A percentile compares a stretch with the other conserved stretches of the same genome.
Evolutionary conservation across 2,329 filamentous ascomycete species (phyloP).

Genomic region (Trichoderma polysporum): DNA sequence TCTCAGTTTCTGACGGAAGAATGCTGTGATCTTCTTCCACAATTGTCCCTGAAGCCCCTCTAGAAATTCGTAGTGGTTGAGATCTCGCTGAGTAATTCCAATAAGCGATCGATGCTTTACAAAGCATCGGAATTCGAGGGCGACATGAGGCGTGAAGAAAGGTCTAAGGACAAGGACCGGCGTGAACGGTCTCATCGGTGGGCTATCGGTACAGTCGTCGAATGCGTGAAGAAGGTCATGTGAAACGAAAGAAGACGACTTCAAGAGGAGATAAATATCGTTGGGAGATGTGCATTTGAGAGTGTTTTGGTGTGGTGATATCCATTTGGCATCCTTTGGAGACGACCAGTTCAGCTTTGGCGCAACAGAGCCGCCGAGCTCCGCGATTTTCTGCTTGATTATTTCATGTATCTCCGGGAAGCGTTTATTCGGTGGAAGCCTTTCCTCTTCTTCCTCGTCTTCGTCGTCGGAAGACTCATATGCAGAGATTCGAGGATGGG

Average conservation of each 20-base stretch:
- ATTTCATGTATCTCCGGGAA: conserved; percentile 72
- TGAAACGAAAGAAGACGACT: conserved; percentile 90
- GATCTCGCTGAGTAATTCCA: conserved; percentile 82
- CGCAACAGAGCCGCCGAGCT: conserved; percentile 80
- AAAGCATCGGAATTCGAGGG: conserved; percentile 93
- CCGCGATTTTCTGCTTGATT: conserved; percentile 74
- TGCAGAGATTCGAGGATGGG: conserved; percentile 34
- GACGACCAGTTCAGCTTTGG: conserved; percentile 98
- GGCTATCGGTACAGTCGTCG: conserved; percentile 58
- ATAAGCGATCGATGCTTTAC: conserved; percentile 80
- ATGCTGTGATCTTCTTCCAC: conserved; percentile 66
- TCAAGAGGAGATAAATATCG: conserved; percentile 90
- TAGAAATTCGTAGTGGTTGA: conserved; percentile 88
- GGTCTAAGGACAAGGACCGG: conserved; percentile 85
- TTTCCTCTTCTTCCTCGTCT: conserved; percentile 46
- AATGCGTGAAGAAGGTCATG: conserved; percentile 95
- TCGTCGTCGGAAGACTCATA: conserved; percentile 48
- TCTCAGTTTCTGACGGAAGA: conserved; percentile 73
- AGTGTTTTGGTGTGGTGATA: conserved; percentile 78
- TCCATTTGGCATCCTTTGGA: conserved; percentile 94
- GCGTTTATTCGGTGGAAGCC: conserved; percentile 52
- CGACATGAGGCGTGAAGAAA: conserved; percentile 83
- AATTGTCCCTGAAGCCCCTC: conserved; percentile 62
- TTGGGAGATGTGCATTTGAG: conserved; percentile 87
- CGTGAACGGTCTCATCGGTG: conserved; percentile 52